These are phyloP conservation scores for Dryadomyces quercus-mongolicae DNA, from an alignment of 2,329 filamentous ascomycete species.

Conservation along the genomic window DNA sequence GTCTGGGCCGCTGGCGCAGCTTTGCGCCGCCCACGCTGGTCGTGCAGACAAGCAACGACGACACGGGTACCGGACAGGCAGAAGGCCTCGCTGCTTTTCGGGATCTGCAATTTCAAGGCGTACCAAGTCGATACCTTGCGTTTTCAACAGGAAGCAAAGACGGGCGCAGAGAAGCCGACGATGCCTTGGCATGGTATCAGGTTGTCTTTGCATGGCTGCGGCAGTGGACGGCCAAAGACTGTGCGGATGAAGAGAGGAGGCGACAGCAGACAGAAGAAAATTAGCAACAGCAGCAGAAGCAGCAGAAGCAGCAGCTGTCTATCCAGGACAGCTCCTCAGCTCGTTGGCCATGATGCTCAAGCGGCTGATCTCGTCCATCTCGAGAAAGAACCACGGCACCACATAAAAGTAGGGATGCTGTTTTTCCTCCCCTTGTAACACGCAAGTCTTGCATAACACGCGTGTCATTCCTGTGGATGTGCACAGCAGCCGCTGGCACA, in stretches of 20 bases:
- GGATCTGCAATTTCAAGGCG: slow-evolving; percentile 52
- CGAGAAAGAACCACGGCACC: not conserved
- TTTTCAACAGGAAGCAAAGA: slow-evolving; percentile 66
- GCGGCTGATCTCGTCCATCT: not conserved
- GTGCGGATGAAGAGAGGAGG: not conserved
- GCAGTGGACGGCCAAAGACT: slow-evolving; percentile 18
- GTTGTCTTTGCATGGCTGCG: slow-evolving; percentile 58
- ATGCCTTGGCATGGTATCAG: slow-evolving; percentile 55
- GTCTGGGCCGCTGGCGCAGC: slow-evolving; percentile 43
- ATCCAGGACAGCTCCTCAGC: no score
- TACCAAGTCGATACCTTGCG: slow-evolving; percentile 57
- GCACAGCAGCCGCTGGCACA: no score
- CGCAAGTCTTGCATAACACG: no score
- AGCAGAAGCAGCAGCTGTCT: no score
- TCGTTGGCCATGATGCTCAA: no score
- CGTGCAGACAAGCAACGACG: slow-evolving; percentile 60
- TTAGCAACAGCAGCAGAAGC: not conserved
- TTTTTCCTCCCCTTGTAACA: no score
- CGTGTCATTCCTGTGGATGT: no score
- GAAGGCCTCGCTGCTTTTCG: slow-evolving; percentile 60
- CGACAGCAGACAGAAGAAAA: not conserved
- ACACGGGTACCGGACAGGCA: slow-evolving; percentile 43
- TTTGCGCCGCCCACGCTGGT: slow-evolving; percentile 51
- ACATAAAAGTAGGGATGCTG: not conserved
- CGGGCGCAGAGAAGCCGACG: slow-evolving; percentile 53